phyloP scores from a whole-genome alignment of 2,329 filamentous ascomycete genomes.

The Fusarium sp. region DNA sequence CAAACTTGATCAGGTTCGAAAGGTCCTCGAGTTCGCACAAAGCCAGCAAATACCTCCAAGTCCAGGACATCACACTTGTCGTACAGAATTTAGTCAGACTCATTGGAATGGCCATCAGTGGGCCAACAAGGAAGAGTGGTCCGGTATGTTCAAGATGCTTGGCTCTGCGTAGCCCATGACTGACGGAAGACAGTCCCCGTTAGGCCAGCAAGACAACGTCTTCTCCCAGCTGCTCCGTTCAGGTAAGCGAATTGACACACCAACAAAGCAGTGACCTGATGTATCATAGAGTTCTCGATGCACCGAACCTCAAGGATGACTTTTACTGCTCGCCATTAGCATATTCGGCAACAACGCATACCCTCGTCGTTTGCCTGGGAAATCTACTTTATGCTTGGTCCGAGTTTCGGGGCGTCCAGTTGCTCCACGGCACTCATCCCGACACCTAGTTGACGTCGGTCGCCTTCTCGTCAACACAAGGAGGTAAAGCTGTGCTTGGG shows the following conservation, averaged over 20 bases:
- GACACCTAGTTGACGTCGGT: constrained; percentile 78
- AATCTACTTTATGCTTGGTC: constrained; percentile 90
- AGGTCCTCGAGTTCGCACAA: constrained; percentile 69
- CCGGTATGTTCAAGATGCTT: constrained; percentile 4
- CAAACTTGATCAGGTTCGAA: constrained; percentile 76
- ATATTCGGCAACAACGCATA: constrained; percentile 79
- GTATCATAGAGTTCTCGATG: constrained; percentile 77
- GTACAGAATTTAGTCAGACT: constrained; percentile 31
- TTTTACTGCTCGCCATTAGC: constrained; percentile 95
- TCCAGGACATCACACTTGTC: neutral
- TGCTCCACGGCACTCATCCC: constrained; percentile 51
- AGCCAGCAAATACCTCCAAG: constrained; percentile 10
- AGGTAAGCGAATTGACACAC: constrained; percentile 63
- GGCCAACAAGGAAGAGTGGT: constrained; percentile 30
- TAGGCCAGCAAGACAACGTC: constrained; percentile 45
- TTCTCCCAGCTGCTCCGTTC: constrained; percentile 79
- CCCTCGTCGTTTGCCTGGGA: constrained; percentile 85
- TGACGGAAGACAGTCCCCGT: constrained; percentile 32
- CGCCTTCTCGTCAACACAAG: constrained; percentile 86
- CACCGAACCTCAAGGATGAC: constrained; percentile 88
- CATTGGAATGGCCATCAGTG: constrained; percentile 45
- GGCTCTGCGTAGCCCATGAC: neutral
- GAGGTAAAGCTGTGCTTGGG: constrained; percentile 82
- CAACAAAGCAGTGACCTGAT: constrained; percentile 48
- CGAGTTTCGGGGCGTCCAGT: constrained; percentile 73